Percentiles rank a stretch among this genome's conserved stretches.
These are phyloP conservation scores for Claviceps capensis DNA, from an alignment of 2,329 filamentous ascomycete species.

Conservation along the genomic window DNA sequence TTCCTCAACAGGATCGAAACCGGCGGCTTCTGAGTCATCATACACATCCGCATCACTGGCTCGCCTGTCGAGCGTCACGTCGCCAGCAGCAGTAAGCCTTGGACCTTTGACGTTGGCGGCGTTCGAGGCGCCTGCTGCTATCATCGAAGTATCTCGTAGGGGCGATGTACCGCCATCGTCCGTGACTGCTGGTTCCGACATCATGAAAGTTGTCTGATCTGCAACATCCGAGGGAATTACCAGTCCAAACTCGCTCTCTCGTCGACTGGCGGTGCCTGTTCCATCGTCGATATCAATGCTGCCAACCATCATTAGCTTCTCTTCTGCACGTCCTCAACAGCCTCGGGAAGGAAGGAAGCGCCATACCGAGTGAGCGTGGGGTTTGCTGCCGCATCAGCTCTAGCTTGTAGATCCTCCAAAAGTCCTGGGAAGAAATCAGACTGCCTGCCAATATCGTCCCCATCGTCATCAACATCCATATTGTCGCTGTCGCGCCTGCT, in stretches of 20 bases:
- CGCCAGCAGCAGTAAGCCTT: neutral
- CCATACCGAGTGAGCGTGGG: constrained; percentile 31
- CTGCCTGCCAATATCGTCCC: constrained; percentile 29
- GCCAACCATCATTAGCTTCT: constrained; percentile 3
- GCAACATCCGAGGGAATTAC: constrained; percentile 34
- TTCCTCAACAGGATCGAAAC: neutral
- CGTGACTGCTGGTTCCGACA: constrained; percentile 21
- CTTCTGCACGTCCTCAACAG: neutral
- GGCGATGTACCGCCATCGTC: constrained; percentile 16
- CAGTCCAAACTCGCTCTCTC: constrained; percentile 38
- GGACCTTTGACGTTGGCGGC: neutral
- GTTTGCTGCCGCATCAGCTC: constrained; percentile 22
- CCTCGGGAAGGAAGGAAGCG: no score
- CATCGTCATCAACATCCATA: constrained; percentile 22
- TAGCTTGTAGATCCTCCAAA: constrained; percentile 28
- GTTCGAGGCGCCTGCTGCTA: neutral
- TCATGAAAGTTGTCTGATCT: constrained; percentile 37
- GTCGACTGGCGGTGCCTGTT: constrained; percentile 23
- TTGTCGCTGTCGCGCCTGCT: constrained; percentile 41
- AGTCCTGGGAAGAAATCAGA: constrained; percentile 40
- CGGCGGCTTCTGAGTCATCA: neutral
- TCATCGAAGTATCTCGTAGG: constrained; percentile 1
- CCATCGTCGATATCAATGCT: constrained; percentile 27
- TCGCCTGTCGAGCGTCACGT: constrained; percentile 6
- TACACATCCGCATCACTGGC: neutral